Evolutionary conservation across 352 stramenopile species (phyloP).

Genomic region (Phytophthora nicotianae): DNA sequence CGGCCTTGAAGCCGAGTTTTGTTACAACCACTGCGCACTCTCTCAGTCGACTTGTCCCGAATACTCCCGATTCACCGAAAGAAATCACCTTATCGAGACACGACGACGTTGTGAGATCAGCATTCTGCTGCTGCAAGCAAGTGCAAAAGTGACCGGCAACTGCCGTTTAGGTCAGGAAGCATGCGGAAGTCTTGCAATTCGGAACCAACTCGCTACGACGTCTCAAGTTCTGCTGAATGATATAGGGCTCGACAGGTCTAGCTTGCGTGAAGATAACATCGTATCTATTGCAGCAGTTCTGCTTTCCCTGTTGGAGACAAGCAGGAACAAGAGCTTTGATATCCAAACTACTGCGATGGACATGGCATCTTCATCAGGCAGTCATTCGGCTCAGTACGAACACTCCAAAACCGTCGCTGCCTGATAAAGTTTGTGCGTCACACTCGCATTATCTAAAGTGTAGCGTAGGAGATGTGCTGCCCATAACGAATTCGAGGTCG

Average conservation of each 20-base stretch:
- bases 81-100: neutral
- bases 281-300: no score
- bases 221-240: neutral
- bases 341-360: no score
- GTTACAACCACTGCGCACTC: slow-evolving; percentile 1
- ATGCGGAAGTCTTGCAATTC: neutral
- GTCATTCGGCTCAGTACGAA: no score
- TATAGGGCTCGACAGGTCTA: neutral
- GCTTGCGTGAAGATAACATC: neutral
- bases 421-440: no score
- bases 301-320: no score
- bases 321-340: no score
- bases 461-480: no score
- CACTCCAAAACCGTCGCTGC: no score
- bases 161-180: neutral
- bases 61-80: neutral
- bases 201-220: no score
- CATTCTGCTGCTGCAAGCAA: neutral
- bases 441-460: no score
- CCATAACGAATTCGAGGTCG: no score
- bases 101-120: neutral
- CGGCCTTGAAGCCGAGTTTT: neutral
- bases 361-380: no score
- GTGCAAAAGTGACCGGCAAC: neutral
- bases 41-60: slow-evolving; percentile 2